phyloP scores from a whole-genome alignment of 192 early-diverging fungal genomes.

The Tieghemiomyces parasiticus region DNA sequence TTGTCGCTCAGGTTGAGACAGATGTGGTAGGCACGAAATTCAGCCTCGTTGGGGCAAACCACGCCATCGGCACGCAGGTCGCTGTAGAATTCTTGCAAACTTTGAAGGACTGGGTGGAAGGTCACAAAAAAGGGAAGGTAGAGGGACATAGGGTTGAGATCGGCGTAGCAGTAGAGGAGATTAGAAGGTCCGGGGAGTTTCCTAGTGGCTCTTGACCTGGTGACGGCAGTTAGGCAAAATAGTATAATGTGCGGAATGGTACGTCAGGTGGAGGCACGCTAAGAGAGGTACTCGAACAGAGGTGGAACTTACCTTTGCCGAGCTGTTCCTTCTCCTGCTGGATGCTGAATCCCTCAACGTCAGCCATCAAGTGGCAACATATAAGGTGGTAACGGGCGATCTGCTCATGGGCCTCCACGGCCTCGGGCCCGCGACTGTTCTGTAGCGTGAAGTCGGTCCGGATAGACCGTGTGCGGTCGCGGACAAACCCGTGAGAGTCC shows the following conservation, averaged over 20 bases:
- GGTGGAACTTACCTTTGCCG: constrained; percentile 64
- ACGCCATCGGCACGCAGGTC: constrained; percentile 43
- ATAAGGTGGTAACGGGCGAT: constrained; percentile 82
- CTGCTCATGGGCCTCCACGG: constrained; percentile 55
- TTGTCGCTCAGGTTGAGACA: constrained; percentile 53
- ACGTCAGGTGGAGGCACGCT: no score
- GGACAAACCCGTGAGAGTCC: constrained; percentile 61
- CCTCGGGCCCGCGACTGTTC: constrained; percentile 52
- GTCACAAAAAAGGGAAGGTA: no score
- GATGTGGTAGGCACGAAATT: constrained; percentile 83
- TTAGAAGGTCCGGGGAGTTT: no score
- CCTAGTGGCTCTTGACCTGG: no score
- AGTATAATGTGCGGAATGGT: no score
- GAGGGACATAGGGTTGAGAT: no score
- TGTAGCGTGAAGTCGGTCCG: constrained; percentile 78
- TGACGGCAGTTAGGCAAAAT: no score
- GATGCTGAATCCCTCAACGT: constrained; percentile 44
- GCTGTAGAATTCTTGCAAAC: constrained; percentile 73
- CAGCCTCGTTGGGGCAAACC: constrained; percentile 60
- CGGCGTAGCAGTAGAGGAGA: no score
- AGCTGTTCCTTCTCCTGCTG: constrained; percentile 85
- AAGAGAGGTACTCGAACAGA: no score
- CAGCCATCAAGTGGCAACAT: constrained; percentile 56
- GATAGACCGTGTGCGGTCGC: constrained; percentile 74
- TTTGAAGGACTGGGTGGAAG: constrained; percentile 58